Evolutionary conservation across 2,329 filamentous ascomycete species (phyloP).

Genomic region (Alternaria tenuissima): DNA sequence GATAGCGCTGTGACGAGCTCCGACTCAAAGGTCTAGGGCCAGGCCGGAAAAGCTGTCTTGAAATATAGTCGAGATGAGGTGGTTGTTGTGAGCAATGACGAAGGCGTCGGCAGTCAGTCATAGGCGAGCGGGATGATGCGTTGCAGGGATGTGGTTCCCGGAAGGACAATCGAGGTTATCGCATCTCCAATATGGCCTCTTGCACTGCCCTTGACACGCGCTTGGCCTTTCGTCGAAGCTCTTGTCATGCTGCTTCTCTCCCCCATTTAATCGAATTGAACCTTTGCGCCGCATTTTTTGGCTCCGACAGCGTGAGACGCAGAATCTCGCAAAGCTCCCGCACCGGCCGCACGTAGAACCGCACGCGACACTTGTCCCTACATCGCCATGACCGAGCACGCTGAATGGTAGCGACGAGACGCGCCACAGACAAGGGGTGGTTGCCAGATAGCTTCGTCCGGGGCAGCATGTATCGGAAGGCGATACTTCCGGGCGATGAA

Average conservation of each 20-base stretch:
- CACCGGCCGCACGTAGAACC: conserved; percentile 20
- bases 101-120: neutral
- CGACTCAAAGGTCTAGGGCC: too few species aligned
- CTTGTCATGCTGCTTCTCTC: neutral
- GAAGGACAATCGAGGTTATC: conserved; percentile 2
- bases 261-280: neutral
- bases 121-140: conserved; percentile 12
- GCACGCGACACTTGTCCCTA: conserved; percentile 11
- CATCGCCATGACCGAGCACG: conserved; percentile 34
- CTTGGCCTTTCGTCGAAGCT: neutral
- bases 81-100: neutral
- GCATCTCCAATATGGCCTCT: conserved; percentile 21
- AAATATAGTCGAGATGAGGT: neutral
- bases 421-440: conserved; percentile 35
- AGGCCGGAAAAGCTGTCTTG: neutral
- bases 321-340: conserved; percentile 23
- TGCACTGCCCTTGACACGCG: neutral
- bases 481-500: conserved; percentile 63
- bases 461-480: conserved; percentile 49
- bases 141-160: conserved; percentile 16
- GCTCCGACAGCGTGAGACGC: neutral
- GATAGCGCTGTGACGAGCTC: too few species aligned
- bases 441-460: conserved; percentile 36
- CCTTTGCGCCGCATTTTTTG: neutral
- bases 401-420: conserved; percentile 35